Evolutionary conservation across 2,329 filamentous ascomycete genomes (phyloP).

Genomic region (Plenodomus lindquistii): DNA sequence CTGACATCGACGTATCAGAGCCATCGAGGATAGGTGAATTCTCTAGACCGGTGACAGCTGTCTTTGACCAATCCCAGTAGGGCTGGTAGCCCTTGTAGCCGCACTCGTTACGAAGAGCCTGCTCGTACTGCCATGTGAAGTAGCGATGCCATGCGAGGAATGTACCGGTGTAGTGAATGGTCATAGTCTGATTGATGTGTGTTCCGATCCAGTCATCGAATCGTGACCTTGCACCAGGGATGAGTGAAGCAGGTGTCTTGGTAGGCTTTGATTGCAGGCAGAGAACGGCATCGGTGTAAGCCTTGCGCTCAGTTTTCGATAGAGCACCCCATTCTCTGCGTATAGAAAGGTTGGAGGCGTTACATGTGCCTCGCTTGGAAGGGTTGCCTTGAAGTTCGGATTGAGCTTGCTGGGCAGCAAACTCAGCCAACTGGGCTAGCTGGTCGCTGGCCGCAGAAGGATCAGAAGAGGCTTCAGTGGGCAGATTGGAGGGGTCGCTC

Average conservation of each 20-base stretch:
- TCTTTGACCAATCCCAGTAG: slow-evolving; percentile 60
- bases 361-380: slow-evolving; percentile 28
- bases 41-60: slow-evolving; percentile 48
- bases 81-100: slow-evolving; percentile 48
- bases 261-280: slow-evolving; percentile 36
- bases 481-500: slow-evolving; percentile 15
- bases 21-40: slow-evolving; percentile 60
- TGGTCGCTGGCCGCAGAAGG: slow-evolving; percentile 27
- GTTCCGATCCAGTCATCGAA: slow-evolving; percentile 45
- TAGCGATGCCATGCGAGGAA: slow-evolving; percentile 47
- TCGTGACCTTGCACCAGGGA: slow-evolving; percentile 37
- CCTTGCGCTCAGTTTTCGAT: slow-evolving; percentile 32
- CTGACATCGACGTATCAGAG: slow-evolving; percentile 50
- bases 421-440: slow-evolving; percentile 24
- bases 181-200: slow-evolving; percentile 42
- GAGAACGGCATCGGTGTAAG: slow-evolving; percentile 43
- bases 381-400: slow-evolving; percentile 17
- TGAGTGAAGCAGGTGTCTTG: slow-evolving; percentile 30
- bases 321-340: slow-evolving; percentile 35
- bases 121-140: slow-evolving; percentile 47
- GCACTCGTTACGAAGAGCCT: slow-evolving; percentile 48
- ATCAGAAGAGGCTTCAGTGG: slow-evolving; percentile 23
- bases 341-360: slow-evolving; percentile 27
- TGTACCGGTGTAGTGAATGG: slow-evolving; percentile 41
- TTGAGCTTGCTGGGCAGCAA: slow-evolving; percentile 24